Evolutionary conservation across 257 asterid genomes (phyloP).

Genomic region (Ilex aquifolium): DNA sequence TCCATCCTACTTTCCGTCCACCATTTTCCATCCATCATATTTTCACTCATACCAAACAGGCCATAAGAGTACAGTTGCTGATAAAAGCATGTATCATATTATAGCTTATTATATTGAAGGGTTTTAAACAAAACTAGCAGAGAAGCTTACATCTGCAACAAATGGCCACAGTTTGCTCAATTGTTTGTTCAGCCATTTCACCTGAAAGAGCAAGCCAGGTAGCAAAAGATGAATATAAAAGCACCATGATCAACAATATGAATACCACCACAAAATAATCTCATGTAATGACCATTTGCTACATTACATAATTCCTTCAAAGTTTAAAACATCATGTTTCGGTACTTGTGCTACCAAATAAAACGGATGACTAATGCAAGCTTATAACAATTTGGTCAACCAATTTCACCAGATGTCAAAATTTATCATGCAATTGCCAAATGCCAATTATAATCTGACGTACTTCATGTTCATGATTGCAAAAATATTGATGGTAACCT

Average conservation of each 20-base stretch:
- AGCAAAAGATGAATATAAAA: slow-evolving; percentile 3
- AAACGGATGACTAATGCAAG: background rate
- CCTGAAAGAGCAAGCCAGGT: slow-evolving; percentile 44
- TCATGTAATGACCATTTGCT: background rate
- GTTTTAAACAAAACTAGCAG: background rate
- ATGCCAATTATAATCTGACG: background rate
- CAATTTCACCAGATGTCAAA: too few species aligned
- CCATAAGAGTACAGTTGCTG: background rate
- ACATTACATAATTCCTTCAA: background rate
- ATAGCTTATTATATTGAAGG: background rate
- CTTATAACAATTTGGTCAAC: background rate
- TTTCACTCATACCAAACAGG: too few species aligned
- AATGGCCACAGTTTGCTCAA: slow-evolving; percentile 90
- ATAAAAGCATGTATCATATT: background rate
- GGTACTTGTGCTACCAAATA: background rate
- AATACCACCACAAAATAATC: background rate
- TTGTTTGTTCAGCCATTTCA: slow-evolving; percentile 94
- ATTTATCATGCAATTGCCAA: background rate
- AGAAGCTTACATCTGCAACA: slow-evolving; percentile 87
- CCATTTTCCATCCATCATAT: too few species aligned
- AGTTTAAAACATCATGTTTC: background rate
- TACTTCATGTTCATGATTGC: background rate
- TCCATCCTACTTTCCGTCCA: too few species aligned
- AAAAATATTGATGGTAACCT: background rate
- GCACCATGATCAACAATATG: background rate